Evolutionary conservation across 495 filamentous ascomycete genomes (phyloP), one percentile per base, ranked within the genome.

Genomic region (Aspergillus homomorphus): DNA sequence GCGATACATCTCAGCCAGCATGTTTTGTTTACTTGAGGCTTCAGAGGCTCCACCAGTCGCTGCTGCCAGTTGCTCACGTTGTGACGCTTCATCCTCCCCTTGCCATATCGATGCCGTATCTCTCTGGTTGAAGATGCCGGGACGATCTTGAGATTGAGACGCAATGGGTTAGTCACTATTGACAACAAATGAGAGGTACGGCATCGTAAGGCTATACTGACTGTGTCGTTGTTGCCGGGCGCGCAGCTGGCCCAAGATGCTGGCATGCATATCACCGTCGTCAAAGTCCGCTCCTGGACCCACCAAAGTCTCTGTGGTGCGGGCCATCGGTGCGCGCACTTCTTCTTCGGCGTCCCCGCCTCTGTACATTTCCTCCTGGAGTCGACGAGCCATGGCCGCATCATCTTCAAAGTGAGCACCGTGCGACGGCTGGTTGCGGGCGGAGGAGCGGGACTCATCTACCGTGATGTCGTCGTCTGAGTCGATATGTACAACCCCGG

Each of bases 361-460:
- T 54, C 80, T 74, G 66, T 97, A 98, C 66, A 96, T 78, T 73
- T 98, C 91, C 65, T 98, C 90, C 65, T 98, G 95, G 45, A 98
- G 68, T 44, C 90, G 84, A 63, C 90, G 83, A 7, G 94, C 94
- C 84, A 98, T 90, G 12, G 90, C 94, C 45, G 92, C 94, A 73
- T 98, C 94, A 64, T 95, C 90, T 61, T 97, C 94, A 49, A 84
- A 77, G 18, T 69, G 63, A 22, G 63, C 45, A 33, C 38, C 59
- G 23, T 62, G 51, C 43, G n/a, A 62, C 2, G 33, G 57, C 18
- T 53, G 67, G 21, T 50, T 38, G 20, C 48, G 54, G 21, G 66
- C 68, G 18, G 66, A 49, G 30, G 68, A 67, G 56, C 63, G 53
- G 10, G 63, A 24, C 44, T 69, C 70, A 41, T 69, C 67, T 15